Conservation (phyloP, 495 filamentous ascomycete species). For the Penicillium crystallinum region DNA sequence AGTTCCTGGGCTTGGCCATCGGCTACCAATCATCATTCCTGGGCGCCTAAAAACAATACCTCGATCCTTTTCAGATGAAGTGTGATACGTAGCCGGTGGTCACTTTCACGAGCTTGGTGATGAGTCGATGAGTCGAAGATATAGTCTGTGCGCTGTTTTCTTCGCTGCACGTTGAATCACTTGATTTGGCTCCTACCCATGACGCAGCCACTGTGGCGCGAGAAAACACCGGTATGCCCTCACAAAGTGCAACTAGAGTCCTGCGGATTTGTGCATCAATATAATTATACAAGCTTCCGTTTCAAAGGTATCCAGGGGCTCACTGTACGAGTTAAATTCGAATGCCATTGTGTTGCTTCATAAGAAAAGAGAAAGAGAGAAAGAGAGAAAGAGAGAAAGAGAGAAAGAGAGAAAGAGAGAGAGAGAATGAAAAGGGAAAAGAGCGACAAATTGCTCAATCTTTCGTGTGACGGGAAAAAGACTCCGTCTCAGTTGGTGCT, state of each 20-base stretch:
- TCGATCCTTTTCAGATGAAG: not conserved
- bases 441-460: not conserved
- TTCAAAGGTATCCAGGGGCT: not conserved
- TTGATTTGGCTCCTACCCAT: slow-evolving; percentile 12
- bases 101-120: not conserved
- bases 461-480: slow-evolving; percentile 18
- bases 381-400: not conserved
- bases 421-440: no score
- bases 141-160: slow-evolving; percentile 14
- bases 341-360: not conserved
- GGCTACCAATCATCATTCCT: slow-evolving; percentile 15
- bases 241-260: not conserved
- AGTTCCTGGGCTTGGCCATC: slow-evolving; percentile 8
- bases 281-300: not conserved
- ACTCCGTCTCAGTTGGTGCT: slow-evolving; percentile 5
- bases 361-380: not conserved
- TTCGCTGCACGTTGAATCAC: slow-evolving; percentile 10
- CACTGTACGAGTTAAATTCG: not conserved
- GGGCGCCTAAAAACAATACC: slow-evolving; percentile 20
- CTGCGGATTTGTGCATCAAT: not conserved
- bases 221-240: not conserved
- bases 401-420: not conserved
- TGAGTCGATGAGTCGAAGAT: not conserved
- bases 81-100: not conserved
- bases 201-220: slow-evolving; percentile 14